These are phyloP conservation scores for Alternaria solani DNA, from an alignment of 2,329 filamentous ascomycete genomes.

Conservation along the genomic window DNA sequence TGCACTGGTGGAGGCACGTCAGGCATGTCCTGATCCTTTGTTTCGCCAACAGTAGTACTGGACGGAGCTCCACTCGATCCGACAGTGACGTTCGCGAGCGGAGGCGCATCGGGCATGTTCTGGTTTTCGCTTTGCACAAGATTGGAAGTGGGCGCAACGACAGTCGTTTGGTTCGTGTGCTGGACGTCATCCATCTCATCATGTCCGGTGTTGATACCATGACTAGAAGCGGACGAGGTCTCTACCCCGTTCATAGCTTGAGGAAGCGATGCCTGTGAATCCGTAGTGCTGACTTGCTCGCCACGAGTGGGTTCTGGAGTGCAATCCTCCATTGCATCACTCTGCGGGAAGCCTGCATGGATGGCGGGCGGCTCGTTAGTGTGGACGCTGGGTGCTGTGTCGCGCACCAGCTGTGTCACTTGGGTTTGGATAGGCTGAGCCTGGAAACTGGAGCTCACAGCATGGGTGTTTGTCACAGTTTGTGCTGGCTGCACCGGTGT, in stretches of 20 bases:
- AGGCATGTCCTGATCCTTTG: neutral
- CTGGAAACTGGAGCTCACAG: neutral
- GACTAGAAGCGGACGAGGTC: neutral
- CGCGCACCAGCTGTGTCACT: neutral
- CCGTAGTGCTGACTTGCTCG: neutral
- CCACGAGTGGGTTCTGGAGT: neutral
- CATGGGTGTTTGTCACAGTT: neutral
- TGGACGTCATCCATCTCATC: neutral
- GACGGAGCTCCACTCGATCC: neutral
- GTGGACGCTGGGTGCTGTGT: neutral
- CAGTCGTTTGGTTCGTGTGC: neutral
- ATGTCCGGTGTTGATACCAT: neutral
- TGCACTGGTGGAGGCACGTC: neutral
- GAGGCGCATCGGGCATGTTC: neutral
- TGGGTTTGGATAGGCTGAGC: neutral
- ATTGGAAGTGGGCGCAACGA: neutral
- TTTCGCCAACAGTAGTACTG: neutral
- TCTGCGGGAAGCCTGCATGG: neutral
- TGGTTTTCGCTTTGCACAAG: neutral
- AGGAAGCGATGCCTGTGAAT: neutral
- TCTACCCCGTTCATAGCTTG: neutral
- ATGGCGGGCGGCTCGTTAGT: neutral
- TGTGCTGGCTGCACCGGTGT: neutral
- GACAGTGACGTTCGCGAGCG: neutral
- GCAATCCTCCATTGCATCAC: neutral